Conservation (phyloP, 345 rosid genomes). For the Salix suchowensis region DNA sequence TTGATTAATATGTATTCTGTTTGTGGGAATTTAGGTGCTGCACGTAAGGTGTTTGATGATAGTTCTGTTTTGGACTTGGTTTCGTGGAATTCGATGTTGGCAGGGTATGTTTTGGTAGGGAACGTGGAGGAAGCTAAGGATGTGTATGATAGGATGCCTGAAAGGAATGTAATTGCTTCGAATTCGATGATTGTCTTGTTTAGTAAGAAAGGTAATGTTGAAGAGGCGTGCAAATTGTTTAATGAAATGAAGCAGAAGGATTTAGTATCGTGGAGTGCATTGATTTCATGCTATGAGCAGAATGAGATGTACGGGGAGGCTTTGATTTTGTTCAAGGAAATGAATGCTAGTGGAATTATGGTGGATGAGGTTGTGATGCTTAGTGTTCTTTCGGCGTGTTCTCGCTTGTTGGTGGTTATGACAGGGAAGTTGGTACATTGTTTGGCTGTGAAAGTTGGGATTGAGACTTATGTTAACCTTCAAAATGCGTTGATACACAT, state of each 20-base stretch:
- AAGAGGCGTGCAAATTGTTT: conserved; percentile 39
- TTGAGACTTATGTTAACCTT: conserved; percentile 47
- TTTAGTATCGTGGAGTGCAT: conserved; percentile 57
- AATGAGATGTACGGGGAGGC: conserved; percentile 42
- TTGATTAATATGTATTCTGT: conserved; percentile 46
- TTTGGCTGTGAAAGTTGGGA: conserved; percentile 37
- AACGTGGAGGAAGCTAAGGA: conserved; percentile 41
- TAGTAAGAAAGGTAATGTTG: conserved; percentile 39
- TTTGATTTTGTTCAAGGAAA: conserved; percentile 31
- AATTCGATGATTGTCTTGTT: conserved; percentile 59
- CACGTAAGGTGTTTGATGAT: conserved; percentile 46
- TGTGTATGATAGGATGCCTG: conserved; percentile 42
- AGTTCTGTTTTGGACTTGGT: conserved; percentile 44
- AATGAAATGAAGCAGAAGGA: conserved; percentile 37
- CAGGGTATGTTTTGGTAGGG: conserved; percentile 42
- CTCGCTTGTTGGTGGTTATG: conserved; percentile 19
- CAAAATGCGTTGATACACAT: conserved; percentile 55
- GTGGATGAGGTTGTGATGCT: conserved; percentile 48
- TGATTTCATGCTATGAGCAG: conserved; percentile 53
- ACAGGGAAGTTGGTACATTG: conserved; percentile 37
- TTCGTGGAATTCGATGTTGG: conserved; percentile 60
- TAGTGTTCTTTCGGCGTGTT: conserved; percentile 46
- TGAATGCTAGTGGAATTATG: conserved; percentile 31
- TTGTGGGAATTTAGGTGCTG: conserved; percentile 34
- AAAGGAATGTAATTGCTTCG: conserved; percentile 45